phyloP scores from a whole-genome alignment of 768 basidiomycete genomes.

The Kondoa malvinella region DNA sequence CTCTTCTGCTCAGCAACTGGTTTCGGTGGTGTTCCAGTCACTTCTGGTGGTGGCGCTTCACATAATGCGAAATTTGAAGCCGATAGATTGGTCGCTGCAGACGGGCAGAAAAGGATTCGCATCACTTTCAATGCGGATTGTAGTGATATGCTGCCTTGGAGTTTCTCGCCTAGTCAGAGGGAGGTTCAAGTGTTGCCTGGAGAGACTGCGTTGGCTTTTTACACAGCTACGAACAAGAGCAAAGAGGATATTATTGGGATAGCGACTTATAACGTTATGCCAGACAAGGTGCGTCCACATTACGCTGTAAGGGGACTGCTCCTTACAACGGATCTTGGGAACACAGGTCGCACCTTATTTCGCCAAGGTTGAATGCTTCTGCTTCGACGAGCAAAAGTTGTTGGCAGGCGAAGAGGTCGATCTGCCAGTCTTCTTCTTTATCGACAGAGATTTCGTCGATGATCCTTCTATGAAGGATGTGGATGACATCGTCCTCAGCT shows the following conservation, averaged over 20 bases:
- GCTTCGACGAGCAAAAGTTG: conserved; percentile 94
- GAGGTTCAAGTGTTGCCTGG: conserved; percentile 80
- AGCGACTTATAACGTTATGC: conserved; percentile 96
- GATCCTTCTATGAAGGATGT: conserved; percentile 74
- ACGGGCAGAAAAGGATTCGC: conserved; percentile 54
- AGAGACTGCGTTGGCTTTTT: conserved; percentile 91
- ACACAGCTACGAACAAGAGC: conserved; percentile 73
- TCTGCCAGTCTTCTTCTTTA: conserved; percentile 95
- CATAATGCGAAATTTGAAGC: conserved; percentile 46
- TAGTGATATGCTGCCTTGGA: conserved; percentile 78
- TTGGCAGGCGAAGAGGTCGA: conserved; percentile 92
- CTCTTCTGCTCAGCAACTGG: conserved; percentile 97
- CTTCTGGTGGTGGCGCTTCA: conserved; percentile 40
- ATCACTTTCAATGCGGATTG: conserved; percentile 92
- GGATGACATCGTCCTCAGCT: conserved; percentile 81
- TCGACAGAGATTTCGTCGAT: conserved; percentile 89
- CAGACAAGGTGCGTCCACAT: conserved; percentile 55
- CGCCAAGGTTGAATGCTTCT: conserved; percentile 98
- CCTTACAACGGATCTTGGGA: not conserved
- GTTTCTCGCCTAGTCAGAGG: conserved; percentile 76
- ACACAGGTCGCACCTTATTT: conserved; percentile 88
- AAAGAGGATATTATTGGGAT: conserved; percentile 86
- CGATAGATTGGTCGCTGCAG: conserved; percentile 60
- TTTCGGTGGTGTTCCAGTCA: conserved; percentile 84
- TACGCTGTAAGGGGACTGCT: not conserved